Percentiles rank a stretch among this genome's conserved stretches.
These are phyloP conservation scores for Bathelium albidoporum DNA, from an alignment of 495 filamentous ascomycete genomes.

Conservation along the genomic window DNA sequence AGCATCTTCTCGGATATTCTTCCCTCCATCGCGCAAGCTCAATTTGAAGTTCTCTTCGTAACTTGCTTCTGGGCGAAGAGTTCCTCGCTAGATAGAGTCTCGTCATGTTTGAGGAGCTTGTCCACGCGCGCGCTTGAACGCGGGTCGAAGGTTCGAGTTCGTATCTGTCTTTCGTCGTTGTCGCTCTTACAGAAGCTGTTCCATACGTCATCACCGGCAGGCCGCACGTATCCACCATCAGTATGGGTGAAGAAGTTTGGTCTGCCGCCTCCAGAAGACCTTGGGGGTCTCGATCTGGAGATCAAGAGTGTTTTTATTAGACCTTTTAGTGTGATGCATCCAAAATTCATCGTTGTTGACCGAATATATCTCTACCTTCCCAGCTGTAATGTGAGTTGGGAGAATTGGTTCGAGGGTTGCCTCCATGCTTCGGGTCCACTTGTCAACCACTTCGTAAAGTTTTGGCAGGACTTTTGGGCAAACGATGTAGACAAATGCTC, in stretches of 20 bases:
- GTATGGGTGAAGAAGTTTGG: conserved; percentile 49
- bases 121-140: conserved; percentile 31
- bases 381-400: conserved; percentile 68
- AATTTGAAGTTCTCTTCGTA: conserved; percentile 55
- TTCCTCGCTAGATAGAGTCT: conserved; percentile 39
- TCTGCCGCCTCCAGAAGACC: conserved; percentile 41
- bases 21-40: conserved; percentile 45
- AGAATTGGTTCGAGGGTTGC: conserved; percentile 64
- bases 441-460: conserved; percentile 43
- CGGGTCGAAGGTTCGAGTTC: conserved; percentile 36
- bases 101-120: conserved; percentile 39
- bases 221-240: conserved; percentile 46
- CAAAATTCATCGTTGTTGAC: conserved; percentile 66
- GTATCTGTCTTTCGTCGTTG: conserved; percentile 55
- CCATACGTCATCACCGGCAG: conserved; percentile 46
- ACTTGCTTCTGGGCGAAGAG: conserved; percentile 71
- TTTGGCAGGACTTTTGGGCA: conserved; percentile 49
- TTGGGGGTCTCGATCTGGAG: conserved; percentile 49
- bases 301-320: conserved; percentile 63
- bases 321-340: conserved; percentile 68
- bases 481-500: neutral
- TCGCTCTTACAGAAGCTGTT: conserved; percentile 58
- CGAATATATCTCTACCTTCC: conserved; percentile 49
- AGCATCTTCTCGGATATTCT: conserved; percentile 41
- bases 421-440: conserved; percentile 48